Conservation (phyloP, 805 yeast genomes). For the Lipomyces mesembrius region DNA sequence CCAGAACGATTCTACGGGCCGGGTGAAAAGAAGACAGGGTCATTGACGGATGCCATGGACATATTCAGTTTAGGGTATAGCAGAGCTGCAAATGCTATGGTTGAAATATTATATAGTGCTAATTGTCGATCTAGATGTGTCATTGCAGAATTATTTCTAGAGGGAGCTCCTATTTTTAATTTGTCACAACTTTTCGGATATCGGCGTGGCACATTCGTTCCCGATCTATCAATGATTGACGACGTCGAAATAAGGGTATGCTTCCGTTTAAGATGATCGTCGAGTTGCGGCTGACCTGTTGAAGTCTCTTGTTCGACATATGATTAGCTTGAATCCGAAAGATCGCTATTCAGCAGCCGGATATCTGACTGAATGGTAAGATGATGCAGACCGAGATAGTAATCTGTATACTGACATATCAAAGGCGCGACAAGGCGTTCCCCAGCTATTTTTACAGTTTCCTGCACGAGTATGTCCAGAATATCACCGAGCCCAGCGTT, state of each 20-base stretch:
- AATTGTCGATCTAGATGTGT: constrained; percentile 55
- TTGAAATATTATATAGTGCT: background rate
- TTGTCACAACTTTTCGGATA: constrained; percentile 86
- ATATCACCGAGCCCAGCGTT: constrained; percentile 43
- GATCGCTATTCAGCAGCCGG: constrained; percentile 61
- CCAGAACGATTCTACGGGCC: constrained; percentile 77
- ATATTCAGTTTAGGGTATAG: constrained; percentile 51
- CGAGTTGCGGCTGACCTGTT: background rate
- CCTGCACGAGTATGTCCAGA: constrained; percentile 67
- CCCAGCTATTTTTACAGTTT: constrained; percentile 49
- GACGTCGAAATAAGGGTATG: constrained; percentile 54
- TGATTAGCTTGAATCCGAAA: constrained; percentile 68
- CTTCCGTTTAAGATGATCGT: background rate
- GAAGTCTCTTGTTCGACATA: constrained; percentile 55
- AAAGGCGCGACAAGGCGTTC: constrained; percentile 31
- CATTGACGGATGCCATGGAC: constrained; percentile 71
- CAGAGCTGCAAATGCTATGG: background rate
- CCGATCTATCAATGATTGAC: constrained; percentile 62
- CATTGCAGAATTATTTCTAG: constrained; percentile 83
- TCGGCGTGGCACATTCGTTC: constrained; percentile 67
- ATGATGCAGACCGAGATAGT: constrained; percentile 61
- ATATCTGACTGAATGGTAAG: constrained; percentile 57
- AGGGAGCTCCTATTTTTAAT: constrained; percentile 85
- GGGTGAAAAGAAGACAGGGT: constrained; percentile 43
- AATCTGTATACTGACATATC: background rate